phyloP scores from a whole-genome alignment of 2,329 filamentous ascomycete genomes.

The Dryadomyces quercus-mongolicae region DNA sequence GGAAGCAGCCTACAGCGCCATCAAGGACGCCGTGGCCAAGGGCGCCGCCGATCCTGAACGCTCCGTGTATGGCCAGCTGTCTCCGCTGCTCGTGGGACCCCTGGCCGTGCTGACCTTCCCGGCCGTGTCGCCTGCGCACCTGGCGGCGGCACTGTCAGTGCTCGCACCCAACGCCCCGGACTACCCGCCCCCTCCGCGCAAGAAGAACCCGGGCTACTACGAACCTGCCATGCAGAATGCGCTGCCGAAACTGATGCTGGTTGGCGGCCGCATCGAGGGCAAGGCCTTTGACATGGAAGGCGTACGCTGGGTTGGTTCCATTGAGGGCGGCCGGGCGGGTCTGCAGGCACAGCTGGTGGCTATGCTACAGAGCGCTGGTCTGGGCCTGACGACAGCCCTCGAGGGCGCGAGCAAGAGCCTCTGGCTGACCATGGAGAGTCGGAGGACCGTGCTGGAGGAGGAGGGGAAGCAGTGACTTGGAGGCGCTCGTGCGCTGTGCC shows the following conservation, averaged over 20 bases:
- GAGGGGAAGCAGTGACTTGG: slow-evolving; percentile 27
- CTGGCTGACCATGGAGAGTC: slow-evolving; percentile 78
- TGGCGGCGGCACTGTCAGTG: slow-evolving; percentile 69
- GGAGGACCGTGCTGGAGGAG: slow-evolving; percentile 71
- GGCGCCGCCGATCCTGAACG: slow-evolving; percentile 19
- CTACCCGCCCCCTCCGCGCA: slow-evolving; percentile 69
- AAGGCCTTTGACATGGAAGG: slow-evolving; percentile 69
- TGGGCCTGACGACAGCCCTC: slow-evolving; percentile 64
- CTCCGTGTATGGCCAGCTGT: slow-evolving; percentile 45
- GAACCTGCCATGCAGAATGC: slow-evolving; percentile 69
- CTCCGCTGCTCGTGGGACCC: slow-evolving; percentile 70
- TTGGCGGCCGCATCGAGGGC: slow-evolving; percentile 80
- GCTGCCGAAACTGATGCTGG: slow-evolving; percentile 72
- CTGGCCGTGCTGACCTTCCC: slow-evolving; percentile 73
- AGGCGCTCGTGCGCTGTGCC: no score
- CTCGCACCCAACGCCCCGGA: slow-evolving; percentile 58
- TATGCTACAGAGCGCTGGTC: slow-evolving; percentile 69
- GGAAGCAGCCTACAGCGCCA: slow-evolving; percentile 31
- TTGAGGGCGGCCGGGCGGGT: slow-evolving; percentile 69
- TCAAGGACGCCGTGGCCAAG: slow-evolving; percentile 16
- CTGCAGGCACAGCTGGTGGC: slow-evolving; percentile 70
- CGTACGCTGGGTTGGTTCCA: slow-evolving; percentile 53
- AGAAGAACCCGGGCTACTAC: slow-evolving; percentile 67
- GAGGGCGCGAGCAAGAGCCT: slow-evolving; percentile 71
- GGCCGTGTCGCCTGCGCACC: slow-evolving; percentile 66